phyloP scores from a whole-genome alignment of 306 rosid genomes.

The Urtica urens region DNA sequence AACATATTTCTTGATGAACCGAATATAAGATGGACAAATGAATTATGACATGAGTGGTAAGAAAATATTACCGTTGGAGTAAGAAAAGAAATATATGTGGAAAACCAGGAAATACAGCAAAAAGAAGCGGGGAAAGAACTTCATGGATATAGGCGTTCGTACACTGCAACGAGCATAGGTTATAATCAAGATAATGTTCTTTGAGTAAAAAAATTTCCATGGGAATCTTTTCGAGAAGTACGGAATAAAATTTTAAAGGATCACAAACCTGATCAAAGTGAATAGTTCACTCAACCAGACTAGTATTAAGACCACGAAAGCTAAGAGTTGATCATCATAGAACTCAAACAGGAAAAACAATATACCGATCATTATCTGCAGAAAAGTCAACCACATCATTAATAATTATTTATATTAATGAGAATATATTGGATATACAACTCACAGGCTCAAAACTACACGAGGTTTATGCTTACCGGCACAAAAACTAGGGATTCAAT shows the following conservation, averaged over 20 bases:
- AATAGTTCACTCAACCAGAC: conserved; percentile 97
- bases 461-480: conserved; percentile 46
- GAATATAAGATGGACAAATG: not conserved
- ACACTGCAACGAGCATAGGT: conserved; percentile 63
- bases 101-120: conserved; percentile 90
- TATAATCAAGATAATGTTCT: not conserved
- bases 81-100: conserved; percentile 97
- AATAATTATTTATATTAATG: too few species aligned
- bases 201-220: too few species aligned
- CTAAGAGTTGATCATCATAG: conserved; percentile 89
- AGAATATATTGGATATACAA: not conserved
- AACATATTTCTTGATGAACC: not conserved
- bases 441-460: not conserved
- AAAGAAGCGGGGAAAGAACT: conserved; percentile 98
- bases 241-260: conserved; percentile 13
- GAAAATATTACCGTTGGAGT: conserved; percentile 74
- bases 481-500: conserved; percentile 97
- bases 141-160: conserved; percentile 97
- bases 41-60: conserved; percentile 1
- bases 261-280: conserved; percentile 68
- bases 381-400: too few species aligned
- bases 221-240: not conserved
- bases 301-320: conserved; percentile 89
- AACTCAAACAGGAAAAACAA: conserved; percentile 94
- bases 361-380: conserved; percentile 98